These are phyloP conservation scores for Pyrenophora teres DNA, from an alignment of 2,329 filamentous ascomycete species.

Conservation along the genomic window DNA sequence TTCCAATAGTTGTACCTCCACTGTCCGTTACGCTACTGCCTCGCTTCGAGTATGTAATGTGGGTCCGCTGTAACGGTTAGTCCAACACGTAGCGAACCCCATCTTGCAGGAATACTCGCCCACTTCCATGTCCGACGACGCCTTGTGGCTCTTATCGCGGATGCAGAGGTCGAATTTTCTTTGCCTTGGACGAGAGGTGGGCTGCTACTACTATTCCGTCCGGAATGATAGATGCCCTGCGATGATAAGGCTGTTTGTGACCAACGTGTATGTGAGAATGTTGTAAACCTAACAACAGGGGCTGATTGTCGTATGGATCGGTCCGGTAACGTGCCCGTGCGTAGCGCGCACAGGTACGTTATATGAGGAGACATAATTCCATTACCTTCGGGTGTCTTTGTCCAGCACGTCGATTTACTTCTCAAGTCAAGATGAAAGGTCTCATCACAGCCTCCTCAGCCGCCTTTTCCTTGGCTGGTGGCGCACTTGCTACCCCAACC, in stretches of 20 bases:
- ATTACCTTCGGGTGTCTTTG: not conserved
- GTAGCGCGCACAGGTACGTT: too few species aligned
- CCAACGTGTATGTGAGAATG: slow-evolving; percentile 18
- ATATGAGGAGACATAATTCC: slow-evolving; percentile 19
- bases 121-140: slow-evolving; percentile 3
- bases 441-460: slow-evolving; percentile 33
- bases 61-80: slow-evolving; percentile 4
- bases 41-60: slow-evolving; percentile 8
- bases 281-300: not conserved
- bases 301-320: not conserved
- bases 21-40: slow-evolving; percentile 28
- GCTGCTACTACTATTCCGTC: slow-evolving; percentile 1
- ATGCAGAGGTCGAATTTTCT: slow-evolving; percentile 5
- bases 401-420: not conserved
- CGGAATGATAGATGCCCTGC: slow-evolving; percentile 1
- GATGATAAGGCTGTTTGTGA: slow-evolving; percentile 26
- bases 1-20: slow-evolving; percentile 19
- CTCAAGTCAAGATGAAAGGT: slow-evolving; percentile 30
- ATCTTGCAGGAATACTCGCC: slow-evolving; percentile 5
- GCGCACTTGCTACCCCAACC: slow-evolving; percentile 25
- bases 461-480: slow-evolving; percentile 33
- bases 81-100: slow-evolving; percentile 12
- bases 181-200: slow-evolving; percentile 3
- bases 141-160: slow-evolving; percentile 23
- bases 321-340: not conserved